These are phyloP conservation scores for Psilocybe subaeruginosa DNA, from an alignment of 768 basidiomycete genomes.

Conservation along the genomic window DNA sequence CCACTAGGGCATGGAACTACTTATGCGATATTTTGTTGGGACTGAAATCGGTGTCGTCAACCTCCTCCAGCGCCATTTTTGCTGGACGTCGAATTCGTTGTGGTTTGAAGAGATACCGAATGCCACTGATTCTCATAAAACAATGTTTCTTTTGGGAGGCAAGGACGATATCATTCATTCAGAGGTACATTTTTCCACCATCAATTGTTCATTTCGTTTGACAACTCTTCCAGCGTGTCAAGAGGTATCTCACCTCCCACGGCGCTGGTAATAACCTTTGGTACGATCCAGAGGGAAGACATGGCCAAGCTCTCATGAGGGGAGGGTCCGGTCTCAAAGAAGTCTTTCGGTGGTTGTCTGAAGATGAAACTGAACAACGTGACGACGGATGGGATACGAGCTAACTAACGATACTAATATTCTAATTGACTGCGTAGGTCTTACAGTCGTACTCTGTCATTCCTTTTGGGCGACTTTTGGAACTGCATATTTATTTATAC, in stretches of 20 bases:
- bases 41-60: constrained; percentile 89
- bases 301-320: constrained; percentile 62
- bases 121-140: constrained; percentile 65
- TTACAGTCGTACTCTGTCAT: not conserved
- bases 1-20: constrained; percentile 72
- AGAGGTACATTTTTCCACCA: constrained; percentile 43
- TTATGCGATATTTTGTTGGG: constrained; percentile 88
- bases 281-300: constrained; percentile 63
- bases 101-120: constrained; percentile 92
- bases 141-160: constrained; percentile 81
- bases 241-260: constrained; percentile 75
- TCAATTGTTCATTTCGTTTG: not conserved
- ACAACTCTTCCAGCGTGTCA: constrained; percentile 55
- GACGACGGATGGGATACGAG: not conserved
- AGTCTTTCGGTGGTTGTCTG: constrained; percentile 66
- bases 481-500: not conserved
- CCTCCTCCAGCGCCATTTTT: constrained; percentile 80
- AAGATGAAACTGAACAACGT: constrained; percentile 19
- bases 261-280: constrained; percentile 68
- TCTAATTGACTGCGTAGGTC: not conserved
- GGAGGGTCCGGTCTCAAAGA: constrained; percentile 54
- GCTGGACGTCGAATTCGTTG: constrained; percentile 86
- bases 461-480: not conserved
- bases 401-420: not conserved
- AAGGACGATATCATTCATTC: constrained; percentile 81